Evolutionary conservation across 768 basidiomycete species (phyloP), one percentile per base, ranked within the genome.

Genomic region (Daedaleopsis sinensis): DNA sequence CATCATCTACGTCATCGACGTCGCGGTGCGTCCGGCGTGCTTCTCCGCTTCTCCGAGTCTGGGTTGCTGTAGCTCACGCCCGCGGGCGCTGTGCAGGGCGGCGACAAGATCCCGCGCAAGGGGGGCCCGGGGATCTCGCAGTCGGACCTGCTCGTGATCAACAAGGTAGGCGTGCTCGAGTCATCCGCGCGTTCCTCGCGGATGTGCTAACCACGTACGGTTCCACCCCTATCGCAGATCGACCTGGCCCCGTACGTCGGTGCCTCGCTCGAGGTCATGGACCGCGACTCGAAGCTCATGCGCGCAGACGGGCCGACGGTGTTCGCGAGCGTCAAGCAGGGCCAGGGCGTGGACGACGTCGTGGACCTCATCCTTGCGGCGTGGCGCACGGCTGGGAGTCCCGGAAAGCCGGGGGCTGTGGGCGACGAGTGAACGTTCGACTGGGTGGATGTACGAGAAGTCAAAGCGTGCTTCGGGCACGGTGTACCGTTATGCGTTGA

Each of bases 41-140:
- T 27, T 21, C 5, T 37, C 24, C 69, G 23, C 43, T 18, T 19
- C 36, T 19, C 12, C 52, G n/a, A n/a, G n/a, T n/a, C n/a, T n/a
- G n/a, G n/a, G n/a, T n/a, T 52, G 44, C 48, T 49, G 18, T 37
- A 53, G 37, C 57, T 18, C 27, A 16, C 53, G 15, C 4, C 21
- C 23, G 1, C n/a, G 66, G 49, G 57, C 60, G 23, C n/a, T n/a
- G 43, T 61, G 51, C 64, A 92, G 90, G 96, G 97, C 11, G 96
- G 96, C 0, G 96, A 99, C 77, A 99, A 99, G 77, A 96, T 99
- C 64, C 97, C 97, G 21, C 82, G 96, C 23, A 99, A 99, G 78
- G 96, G 97, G 5, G 97, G 96, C 1, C 97, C 96, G 1, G 97
- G 96, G 11, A 98, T 99, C 66, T 95, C 94, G 1, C 91, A 95